These are phyloP conservation scores for Scorias spongiosa DNA, from an alignment of 2,329 filamentous ascomycete genomes.

Conservation along the genomic window DNA sequence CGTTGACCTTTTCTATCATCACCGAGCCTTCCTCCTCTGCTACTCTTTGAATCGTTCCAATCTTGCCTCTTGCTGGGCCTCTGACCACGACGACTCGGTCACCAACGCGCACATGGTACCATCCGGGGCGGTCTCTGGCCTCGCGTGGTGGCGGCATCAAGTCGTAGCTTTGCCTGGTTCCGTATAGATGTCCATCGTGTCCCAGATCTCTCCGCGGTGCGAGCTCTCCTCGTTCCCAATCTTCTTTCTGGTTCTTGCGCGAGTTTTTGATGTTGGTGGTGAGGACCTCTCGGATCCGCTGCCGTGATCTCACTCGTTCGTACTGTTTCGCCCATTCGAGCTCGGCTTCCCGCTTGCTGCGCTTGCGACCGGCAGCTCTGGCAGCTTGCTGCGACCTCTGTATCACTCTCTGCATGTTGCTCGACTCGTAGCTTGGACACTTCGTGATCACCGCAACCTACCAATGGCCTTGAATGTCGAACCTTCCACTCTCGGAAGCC, in stretches of 20 bases:
- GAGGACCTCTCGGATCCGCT: conserved; percentile 3
- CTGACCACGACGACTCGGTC: conserved; percentile 74
- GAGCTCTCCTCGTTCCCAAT: conserved; percentile 64
- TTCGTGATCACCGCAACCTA: no score
- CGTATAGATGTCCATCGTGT: conserved; percentile 41
- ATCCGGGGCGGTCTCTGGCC: conserved; percentile 10
- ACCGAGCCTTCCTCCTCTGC: conserved; percentile 21
- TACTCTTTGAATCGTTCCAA: conserved; percentile 53
- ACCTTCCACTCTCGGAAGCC: background rate
- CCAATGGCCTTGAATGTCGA: background rate
- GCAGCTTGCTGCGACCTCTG: conserved; percentile 51
- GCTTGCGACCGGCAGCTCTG: conserved; percentile 40
- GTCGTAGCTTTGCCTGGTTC: conserved; percentile 25
- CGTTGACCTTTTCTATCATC: conserved; percentile 25
- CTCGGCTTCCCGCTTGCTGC: conserved; percentile 4
- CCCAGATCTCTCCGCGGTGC: conserved; percentile 64
- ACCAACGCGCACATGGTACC: conserved; percentile 29
- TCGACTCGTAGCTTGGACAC: background rate
- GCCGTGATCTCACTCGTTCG: conserved; percentile 14
- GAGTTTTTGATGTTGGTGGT: conserved; percentile 28
- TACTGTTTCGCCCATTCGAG: conserved; percentile 14
- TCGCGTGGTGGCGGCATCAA: conserved; percentile 14
- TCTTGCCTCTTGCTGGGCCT: conserved; percentile 68
- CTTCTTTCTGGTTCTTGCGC: conserved; percentile 48
- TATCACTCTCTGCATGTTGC: conserved; percentile 53